A percentile compares a stretch with the other conserved stretches of the same genome.
Conservation (phyloP, 441 rosid genomes). For the Pelargonium citronellum region DNA sequence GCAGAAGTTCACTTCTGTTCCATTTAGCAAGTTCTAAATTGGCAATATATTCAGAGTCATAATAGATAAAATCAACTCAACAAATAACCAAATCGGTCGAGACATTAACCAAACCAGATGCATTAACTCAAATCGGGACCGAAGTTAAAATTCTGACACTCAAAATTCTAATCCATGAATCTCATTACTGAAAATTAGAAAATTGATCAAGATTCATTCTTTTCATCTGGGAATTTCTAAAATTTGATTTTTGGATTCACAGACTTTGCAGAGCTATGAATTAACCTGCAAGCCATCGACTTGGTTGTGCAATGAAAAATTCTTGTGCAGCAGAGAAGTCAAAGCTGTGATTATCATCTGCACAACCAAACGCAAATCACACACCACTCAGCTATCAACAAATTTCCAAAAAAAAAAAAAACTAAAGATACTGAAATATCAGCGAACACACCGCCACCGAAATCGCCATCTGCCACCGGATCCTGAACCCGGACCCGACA, state of each 20-base stretch:
- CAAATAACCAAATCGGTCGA: neutral
- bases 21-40: conserved; percentile 13
- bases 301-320: conserved; percentile 43
- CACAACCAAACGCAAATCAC: conserved; percentile 13
- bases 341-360: conserved; percentile 47
- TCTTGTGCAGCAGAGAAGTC: conserved; percentile 47
- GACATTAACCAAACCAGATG: neutral
- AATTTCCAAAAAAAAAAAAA: neutral
- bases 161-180: too few species aligned
- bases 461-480: conserved; percentile 41
- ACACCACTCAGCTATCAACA: neutral
- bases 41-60: neutral
- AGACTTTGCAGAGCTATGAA: neutral
- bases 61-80: neutral
- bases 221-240: neutral
- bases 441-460: conserved; percentile 29
- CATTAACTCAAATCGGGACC: neutral
- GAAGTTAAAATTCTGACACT: neutral
- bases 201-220: too few species aligned
- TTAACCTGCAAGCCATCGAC: conserved; percentile 48
- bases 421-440: neutral
- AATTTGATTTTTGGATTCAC: neutral
- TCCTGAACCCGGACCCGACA: conserved; percentile 16
- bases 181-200: too few species aligned
- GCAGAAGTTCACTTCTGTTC: conserved; percentile 11